Percentiles rank a stretch among this genome's conserved stretches.
These are phyloP conservation scores for Edaphochlamys debaryana DNA, from an alignment of 139 green algal genomes.

Conservation along the genomic window DNA sequence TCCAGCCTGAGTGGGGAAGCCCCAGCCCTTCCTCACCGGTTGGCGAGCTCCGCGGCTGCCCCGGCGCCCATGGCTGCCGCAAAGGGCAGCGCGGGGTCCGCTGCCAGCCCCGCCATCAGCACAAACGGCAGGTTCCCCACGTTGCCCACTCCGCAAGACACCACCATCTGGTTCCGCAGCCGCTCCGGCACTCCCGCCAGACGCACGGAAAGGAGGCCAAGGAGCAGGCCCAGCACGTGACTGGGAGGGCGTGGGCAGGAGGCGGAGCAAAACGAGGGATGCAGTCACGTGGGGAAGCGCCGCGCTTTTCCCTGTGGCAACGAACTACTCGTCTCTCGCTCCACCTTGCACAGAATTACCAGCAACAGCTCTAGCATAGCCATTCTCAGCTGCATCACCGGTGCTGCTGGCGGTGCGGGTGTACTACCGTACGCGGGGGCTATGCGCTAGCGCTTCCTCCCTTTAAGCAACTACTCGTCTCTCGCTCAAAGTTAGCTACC, in stretches of 20 bases:
- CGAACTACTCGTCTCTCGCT: no score
- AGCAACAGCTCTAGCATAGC: no score
- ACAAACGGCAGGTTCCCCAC: constrained; percentile 53
- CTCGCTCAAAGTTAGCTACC: background rate
- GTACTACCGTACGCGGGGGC: no score
- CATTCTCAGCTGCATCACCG: no score
- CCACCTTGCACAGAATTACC: no score
- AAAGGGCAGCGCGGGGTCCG: constrained; percentile 9
- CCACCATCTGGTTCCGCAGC: background rate
- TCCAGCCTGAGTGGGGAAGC: no score
- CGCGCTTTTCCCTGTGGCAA: no score
- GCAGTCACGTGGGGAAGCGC: background rate
- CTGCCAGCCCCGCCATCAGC: constrained; percentile 19
- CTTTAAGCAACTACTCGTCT: background rate
- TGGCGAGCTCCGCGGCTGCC: background rate
- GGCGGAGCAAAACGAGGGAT: background rate
- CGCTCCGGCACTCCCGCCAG: background rate
- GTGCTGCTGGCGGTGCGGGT: no score
- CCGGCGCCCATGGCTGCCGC: constrained; percentile 15
- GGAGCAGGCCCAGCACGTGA: constrained; percentile 17
- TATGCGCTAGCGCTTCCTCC: no score
- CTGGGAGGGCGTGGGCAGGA: background rate
- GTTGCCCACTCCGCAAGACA: constrained; percentile 19
- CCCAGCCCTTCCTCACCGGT: no score
- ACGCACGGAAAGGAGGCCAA: background rate